Evolutionary conservation across 2,329 filamentous ascomycete genomes (phyloP).

Genomic region (Tolypocladium inflatum): DNA sequence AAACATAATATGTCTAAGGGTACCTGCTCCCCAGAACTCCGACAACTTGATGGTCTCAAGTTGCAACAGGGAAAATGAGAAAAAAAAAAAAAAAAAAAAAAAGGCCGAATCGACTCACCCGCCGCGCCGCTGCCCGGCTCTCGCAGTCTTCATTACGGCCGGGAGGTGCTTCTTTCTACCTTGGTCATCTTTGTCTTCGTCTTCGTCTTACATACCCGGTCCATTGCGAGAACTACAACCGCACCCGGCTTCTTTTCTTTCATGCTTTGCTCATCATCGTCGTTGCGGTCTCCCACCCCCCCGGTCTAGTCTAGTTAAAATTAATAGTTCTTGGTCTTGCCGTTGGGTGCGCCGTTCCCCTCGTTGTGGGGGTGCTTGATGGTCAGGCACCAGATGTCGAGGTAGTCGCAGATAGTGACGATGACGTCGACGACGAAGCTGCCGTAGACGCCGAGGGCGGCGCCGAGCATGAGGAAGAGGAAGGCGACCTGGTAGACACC

Average conservation of each 20-base stretch:
- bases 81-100: no score
- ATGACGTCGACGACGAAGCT: constrained; percentile 98
- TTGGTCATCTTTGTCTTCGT: not conserved
- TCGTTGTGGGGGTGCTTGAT: constrained; percentile 74
- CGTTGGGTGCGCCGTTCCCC: constrained; percentile 18
- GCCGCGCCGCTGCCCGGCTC: no score
- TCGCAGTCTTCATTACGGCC: no score
- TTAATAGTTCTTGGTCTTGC: constrained; percentile 28
- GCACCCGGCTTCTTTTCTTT: not conserved
- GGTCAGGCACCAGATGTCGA: constrained; percentile 96
- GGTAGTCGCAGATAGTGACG: constrained; percentile 92
- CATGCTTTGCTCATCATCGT: not conserved
- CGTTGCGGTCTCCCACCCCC: not conserved
- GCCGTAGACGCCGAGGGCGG: constrained; percentile 84
- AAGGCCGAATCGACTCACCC: no score
- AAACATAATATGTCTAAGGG: no score
- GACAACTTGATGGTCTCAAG: no score
- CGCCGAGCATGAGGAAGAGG: constrained; percentile 78
- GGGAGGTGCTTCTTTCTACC: no score
- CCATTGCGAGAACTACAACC: not conserved
- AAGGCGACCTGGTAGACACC: constrained; percentile 85
- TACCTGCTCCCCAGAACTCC: no score
- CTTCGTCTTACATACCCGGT: no score
- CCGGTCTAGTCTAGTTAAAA: no score
- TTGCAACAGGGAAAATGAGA: no score